Conservation (phyloP, 2,329 filamentous ascomycete species). For the Fonsecaea erecta region DNA sequence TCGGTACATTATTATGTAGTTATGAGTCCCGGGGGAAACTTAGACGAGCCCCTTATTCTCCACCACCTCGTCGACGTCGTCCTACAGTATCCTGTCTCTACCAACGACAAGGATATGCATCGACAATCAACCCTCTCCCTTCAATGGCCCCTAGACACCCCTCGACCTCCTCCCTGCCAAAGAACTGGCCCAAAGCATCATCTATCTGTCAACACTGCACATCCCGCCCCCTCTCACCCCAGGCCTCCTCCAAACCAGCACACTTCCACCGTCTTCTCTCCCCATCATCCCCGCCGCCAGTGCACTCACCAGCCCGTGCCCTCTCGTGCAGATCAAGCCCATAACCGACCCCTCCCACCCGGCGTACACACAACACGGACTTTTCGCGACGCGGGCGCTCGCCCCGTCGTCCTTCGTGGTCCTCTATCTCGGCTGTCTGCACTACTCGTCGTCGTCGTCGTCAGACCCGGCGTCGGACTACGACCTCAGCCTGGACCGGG, state of each 20-base stretch:
- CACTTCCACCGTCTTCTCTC: not conserved
- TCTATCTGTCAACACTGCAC: constrained; percentile 37
- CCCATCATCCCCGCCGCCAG: constrained; percentile 17
- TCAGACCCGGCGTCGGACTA: constrained; percentile 53
- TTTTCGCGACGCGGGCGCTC: constrained; percentile 53
- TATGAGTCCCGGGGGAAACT: not conserved
- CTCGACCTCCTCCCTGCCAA: constrained; percentile 6
- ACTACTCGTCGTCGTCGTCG: constrained; percentile 41
- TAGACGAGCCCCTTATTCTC: not conserved
- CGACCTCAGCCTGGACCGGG: constrained; percentile 57
- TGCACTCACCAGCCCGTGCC: constrained; percentile 9
- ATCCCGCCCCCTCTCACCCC: constrained; percentile 18
- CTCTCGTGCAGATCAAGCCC: constrained; percentile 48
- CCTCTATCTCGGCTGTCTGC: constrained; percentile 57
- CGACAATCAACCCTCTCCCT: not conserved
- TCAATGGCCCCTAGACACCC: not conserved
- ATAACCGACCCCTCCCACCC: constrained; percentile 52
- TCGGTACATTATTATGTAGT: too few species aligned
- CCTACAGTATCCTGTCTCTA: too few species aligned
- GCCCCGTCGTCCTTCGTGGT: constrained; percentile 53
- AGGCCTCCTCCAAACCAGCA: constrained; percentile 2
- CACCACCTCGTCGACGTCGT: not conserved
- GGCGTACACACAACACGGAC: constrained; percentile 51
- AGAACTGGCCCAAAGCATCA: constrained; percentile 34
- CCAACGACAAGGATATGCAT: not conserved